Base-by-base conservation (phyloP, 192 early-diverging fungal genomes). In the Mortierella antarctica region DNA sequence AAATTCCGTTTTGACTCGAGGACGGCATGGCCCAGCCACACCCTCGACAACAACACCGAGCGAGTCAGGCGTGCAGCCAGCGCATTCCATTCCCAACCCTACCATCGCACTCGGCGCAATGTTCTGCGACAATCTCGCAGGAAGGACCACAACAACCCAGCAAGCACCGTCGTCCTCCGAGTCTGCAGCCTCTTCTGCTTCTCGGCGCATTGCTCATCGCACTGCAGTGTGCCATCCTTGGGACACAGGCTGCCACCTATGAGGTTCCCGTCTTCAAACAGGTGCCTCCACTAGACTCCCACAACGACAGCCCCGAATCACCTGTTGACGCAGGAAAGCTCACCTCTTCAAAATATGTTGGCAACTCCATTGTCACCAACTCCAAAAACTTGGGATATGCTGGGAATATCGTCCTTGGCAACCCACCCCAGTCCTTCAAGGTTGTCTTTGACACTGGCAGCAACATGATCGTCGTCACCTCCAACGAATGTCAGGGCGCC, bases 371-470 rank as follows among this genome's bases (percentile, higher is more conserved):
- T 60, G 65, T 80, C 41, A 53, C 69, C 23, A 80, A 80, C 57
- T 63, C 70, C 21, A 56, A 52, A 23, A 72, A 80, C 54, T 65
- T 70, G 21, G 90, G 95, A 81, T 99, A 98, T 86, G 96, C 92
- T 67, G 96, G 96, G 49, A 93, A 93, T 56, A 94, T 97, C 73
- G 73, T 85, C 18, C 80, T 96, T 23, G 96, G 93, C 14, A 93
- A 94, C 21, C 96, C 96, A 9, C 82, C 91, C 6, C 96, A 98
- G 83, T 90, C 86, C 8, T 98, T 98, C 85, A 88, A 88, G 69
- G 95, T 96, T 17, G 93, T 96, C 55, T 94, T 95, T 56, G 96
- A 98, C 83, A 98, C 96, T 8, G 96, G 96, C 39, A 62, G 57
- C 8, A 70, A 80, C 59, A 80, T 80, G 77, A 80, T 80, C 45